These are phyloP conservation scores for Thalassiosira livingstoniorum DNA, from an alignment of 352 stramenopile species.

Conservation along the genomic window DNA sequence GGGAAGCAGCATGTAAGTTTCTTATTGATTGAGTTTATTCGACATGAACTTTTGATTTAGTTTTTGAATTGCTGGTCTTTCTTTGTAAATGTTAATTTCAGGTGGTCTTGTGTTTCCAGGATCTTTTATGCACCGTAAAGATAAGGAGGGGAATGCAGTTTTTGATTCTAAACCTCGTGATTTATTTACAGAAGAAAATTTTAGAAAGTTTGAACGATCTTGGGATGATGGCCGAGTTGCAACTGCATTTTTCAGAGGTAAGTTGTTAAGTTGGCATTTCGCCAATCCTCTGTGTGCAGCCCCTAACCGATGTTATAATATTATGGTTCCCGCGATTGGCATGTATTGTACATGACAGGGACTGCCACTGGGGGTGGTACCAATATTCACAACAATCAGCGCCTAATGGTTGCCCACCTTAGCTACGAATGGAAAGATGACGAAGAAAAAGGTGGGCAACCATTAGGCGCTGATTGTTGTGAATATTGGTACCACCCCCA, in stretches of 20 bases:
- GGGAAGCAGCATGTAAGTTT: constrained; percentile 81
- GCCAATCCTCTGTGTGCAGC: too few species aligned
- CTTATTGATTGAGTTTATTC: constrained; percentile 5
- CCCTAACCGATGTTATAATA: too few species aligned
- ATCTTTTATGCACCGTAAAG: constrained; percentile 76
- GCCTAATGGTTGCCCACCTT: constrained; percentile 91
- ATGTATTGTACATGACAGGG: constrained; percentile 21
- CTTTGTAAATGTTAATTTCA: constrained; percentile 4
- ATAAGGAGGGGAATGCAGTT: constrained; percentile 71
- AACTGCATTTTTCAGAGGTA: constrained; percentile 97
- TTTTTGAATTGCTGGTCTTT: neutral
- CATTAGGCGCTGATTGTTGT: constrained; percentile 97
- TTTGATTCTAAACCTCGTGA: constrained; percentile 88
- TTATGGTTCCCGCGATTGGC: too few species aligned
- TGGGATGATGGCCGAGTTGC: constrained; percentile 95
- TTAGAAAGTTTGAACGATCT: constrained; percentile 94
- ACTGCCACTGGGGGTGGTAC: constrained; percentile 95
- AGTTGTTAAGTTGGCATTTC: constrained; percentile 3
- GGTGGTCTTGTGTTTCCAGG: constrained; percentile 71
- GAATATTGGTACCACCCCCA: constrained; percentile 92
- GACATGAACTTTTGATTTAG: constrained; percentile 1
- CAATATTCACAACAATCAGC: constrained; percentile 96
- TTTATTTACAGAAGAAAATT: constrained; percentile 97
- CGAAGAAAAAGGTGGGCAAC: constrained; percentile 87
- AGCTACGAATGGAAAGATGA: constrained; percentile 94